A percentile compares a stretch with the other conserved stretches of the same genome.
Evolutionary conservation across 1,284 basidiomycete species (phyloP).

Genomic region (Ustilago sp.): DNA sequence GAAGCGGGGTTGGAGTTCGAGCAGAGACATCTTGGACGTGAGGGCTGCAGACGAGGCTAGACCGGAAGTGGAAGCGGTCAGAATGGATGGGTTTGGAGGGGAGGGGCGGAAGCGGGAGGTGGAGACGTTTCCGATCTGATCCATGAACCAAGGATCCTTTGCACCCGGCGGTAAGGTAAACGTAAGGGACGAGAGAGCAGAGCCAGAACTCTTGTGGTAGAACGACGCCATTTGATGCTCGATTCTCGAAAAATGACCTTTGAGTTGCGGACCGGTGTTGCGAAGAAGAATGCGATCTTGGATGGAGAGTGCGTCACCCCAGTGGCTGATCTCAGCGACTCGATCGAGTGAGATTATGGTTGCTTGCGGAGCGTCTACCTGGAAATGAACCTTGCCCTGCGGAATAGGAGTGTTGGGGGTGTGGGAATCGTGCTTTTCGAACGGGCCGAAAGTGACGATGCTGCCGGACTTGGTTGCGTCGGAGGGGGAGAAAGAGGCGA

Average conservation of each 20-base stretch:
- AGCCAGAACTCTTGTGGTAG: conserved; percentile 75
- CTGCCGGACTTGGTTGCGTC: conserved; percentile 80
- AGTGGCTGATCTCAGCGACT: conserved; percentile 90
- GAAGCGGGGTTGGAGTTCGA: conserved; percentile 87
- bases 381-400: conserved; percentile 80
- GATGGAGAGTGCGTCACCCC: conserved; percentile 93
- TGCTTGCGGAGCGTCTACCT: conserved; percentile 81
- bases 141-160: conserved; percentile 56
- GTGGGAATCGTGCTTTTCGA: conserved; percentile 75
- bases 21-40: conserved; percentile 71
- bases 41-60: background rate
- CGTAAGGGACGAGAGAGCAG: conserved; percentile 78
- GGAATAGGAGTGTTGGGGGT: conserved; percentile 69
- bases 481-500: conserved; percentile 69
- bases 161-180: conserved; percentile 72
- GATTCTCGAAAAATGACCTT: conserved; percentile 94
- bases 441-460: conserved; percentile 89
- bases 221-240: conserved; percentile 83
- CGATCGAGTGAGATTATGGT: conserved; percentile 81
- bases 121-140: conserved; percentile 89
- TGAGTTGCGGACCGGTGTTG: conserved; percentile 90
- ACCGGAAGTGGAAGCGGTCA: conserved; percentile 3
- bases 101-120: conserved; percentile 85
- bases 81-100: conserved; percentile 21
- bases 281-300: conserved; percentile 86